Conservation (phyloP, 2,329 filamentous ascomycete species). For the Neofusicoccum umdonicola region DNA sequence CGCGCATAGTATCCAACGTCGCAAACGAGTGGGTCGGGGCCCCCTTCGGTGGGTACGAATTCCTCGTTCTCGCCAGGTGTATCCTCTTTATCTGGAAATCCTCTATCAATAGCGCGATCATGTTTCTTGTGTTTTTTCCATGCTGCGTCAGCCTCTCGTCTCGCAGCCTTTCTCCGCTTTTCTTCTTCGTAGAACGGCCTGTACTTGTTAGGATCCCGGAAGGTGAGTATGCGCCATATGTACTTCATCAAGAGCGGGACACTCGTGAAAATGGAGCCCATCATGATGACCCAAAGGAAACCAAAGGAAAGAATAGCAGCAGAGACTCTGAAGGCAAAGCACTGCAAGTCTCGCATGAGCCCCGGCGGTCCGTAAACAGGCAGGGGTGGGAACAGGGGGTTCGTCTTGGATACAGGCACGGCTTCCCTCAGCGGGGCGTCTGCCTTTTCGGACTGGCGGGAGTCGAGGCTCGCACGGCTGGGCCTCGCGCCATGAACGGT, state of each 20-base stretch:
- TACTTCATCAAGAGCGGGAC: slow-evolving; percentile 54
- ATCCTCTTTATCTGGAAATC: slow-evolving; percentile 21
- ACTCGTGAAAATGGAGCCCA: slow-evolving; percentile 69
- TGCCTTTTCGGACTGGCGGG: slow-evolving; percentile 42
- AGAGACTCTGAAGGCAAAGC: slow-evolving; percentile 60
- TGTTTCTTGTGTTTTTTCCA: no score
- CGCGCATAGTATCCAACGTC: slow-evolving; percentile 84
- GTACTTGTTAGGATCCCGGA: slow-evolving; percentile 58
- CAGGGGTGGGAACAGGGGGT: slow-evolving; percentile 80
- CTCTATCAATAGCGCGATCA: slow-evolving; percentile 38
- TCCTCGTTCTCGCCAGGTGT: slow-evolving; percentile 45
- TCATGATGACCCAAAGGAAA: slow-evolving; percentile 73
- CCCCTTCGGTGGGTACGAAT: slow-evolving; percentile 74
- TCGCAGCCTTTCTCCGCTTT: slow-evolving; percentile 53
- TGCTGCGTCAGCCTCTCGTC: slow-evolving; percentile 47
- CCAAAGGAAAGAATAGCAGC: slow-evolving; percentile 75
- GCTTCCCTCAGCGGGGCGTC: slow-evolving; percentile 45
- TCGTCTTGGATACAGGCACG: slow-evolving; percentile 65
- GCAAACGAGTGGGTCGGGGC: slow-evolving; percentile 72
- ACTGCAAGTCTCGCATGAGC: slow-evolving; percentile 63
- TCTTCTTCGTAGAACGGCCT: slow-evolving; percentile 77
- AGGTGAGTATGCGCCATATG: slow-evolving; percentile 54
- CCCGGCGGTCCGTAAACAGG: slow-evolving; percentile 79
- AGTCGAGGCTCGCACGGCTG: slow-evolving; percentile 26
- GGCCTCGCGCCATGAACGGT: slow-evolving; percentile 38